phyloP scores from a whole-genome alignment of 2,329 filamentous ascomycete genomes.

The Tolypocladium guangdongense region DNA sequence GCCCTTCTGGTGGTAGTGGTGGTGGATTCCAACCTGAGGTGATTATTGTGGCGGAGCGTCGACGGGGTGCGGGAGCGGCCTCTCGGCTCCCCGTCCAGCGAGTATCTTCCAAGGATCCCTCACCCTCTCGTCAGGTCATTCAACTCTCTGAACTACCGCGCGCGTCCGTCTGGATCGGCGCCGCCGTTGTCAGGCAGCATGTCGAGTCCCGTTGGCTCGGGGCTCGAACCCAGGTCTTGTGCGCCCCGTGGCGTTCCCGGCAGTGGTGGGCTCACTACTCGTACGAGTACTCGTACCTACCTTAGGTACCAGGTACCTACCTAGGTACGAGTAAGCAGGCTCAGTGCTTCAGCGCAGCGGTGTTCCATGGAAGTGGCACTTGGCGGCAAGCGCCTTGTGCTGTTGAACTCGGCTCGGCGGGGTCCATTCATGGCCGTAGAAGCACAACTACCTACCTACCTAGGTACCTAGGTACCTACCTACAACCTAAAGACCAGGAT shows the following conservation, averaged over 20 bases:
- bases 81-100: neutral
- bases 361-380: too few relatives aligned
- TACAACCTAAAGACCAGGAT: too few relatives aligned
- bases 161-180: neutral
- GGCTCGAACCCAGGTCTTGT: neutral
- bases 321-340: too few relatives aligned
- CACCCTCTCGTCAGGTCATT: neutral
- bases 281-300: too few relatives aligned
- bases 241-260: too few relatives aligned
- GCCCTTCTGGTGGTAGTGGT: neutral
- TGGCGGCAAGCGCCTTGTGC: too few relatives aligned
- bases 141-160: neutral
- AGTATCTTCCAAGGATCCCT: neutral
- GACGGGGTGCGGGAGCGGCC: neutral
- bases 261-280: too few relatives aligned
- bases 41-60: neutral
- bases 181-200: neutral
- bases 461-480: too few relatives aligned
- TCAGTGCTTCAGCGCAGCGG: neutral
- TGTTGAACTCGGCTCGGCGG: neutral
- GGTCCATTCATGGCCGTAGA: neutral
- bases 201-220: too few relatives aligned
- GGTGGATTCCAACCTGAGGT: neutral
- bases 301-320: too few relatives aligned
- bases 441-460: too few relatives aligned